phyloP scores from a whole-genome alignment of 495 filamentous ascomycete species.

The Penicillium tannophilum region DNA sequence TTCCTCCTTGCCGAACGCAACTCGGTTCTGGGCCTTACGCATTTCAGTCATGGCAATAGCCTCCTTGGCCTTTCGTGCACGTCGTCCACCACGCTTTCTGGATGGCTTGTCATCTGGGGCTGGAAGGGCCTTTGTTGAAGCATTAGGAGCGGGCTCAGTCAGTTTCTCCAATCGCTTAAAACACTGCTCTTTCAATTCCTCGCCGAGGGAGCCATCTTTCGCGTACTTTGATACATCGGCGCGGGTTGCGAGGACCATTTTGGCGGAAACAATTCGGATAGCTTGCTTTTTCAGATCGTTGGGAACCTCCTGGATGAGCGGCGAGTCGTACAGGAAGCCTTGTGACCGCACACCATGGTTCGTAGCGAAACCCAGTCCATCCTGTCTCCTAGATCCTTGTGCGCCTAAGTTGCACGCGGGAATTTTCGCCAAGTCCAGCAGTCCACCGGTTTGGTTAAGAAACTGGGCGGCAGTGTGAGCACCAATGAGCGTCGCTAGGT shows the following conservation, averaged over 20 bases:
- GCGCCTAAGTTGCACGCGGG: slow-evolving; percentile 91
- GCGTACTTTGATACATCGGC: slow-evolving; percentile 84
- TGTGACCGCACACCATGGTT: slow-evolving; percentile 91
- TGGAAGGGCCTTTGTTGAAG: slow-evolving; percentile 83
- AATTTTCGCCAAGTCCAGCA: slow-evolving; percentile 85
- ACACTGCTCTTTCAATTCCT: slow-evolving; percentile 81
- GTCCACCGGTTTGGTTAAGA: slow-evolving; percentile 87
- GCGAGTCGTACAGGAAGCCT: slow-evolving; percentile 90
- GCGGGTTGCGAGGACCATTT: slow-evolving; percentile 87
- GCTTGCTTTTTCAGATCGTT: slow-evolving; percentile 89
- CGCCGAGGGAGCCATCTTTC: slow-evolving; percentile 79
- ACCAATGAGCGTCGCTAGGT: slow-evolving; percentile 89
- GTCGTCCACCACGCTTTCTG: slow-evolving; percentile 87
- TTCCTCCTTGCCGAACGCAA: slow-evolving; percentile 96
- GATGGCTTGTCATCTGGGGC: slow-evolving; percentile 95
- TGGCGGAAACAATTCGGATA: slow-evolving; percentile 92
- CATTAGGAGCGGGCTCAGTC: slow-evolving; percentile 90
- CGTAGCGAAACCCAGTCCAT: slow-evolving; percentile 84
- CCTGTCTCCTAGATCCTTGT: slow-evolving; percentile 83
- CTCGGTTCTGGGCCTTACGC: slow-evolving; percentile 92
- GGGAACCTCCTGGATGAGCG: slow-evolving; percentile 80
- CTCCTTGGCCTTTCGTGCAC: slow-evolving; percentile 95
- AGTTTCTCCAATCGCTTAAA: slow-evolving; percentile 90
- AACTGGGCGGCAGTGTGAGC: slow-evolving; percentile 95
- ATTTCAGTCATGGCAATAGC: slow-evolving; percentile 96